These are phyloP conservation scores for Przewalskia tangutica DNA, from an alignment of 257 asterid genomes.

Conservation along the genomic window DNA sequence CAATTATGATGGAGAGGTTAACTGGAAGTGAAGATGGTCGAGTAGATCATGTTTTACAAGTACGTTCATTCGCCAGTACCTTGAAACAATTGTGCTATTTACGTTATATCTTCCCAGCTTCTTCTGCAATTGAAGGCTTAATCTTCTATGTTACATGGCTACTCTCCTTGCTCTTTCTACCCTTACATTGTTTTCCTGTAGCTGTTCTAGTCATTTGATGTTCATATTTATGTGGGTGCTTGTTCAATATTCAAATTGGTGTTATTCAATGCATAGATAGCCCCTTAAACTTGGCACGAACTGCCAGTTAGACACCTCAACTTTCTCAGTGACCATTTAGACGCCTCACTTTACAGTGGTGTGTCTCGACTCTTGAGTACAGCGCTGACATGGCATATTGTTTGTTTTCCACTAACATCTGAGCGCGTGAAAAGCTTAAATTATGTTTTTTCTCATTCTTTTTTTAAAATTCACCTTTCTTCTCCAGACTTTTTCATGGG, in stretches of 20 bases:
- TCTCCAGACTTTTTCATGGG: neutral
- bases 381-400: neutral
- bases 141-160: neutral
- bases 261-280: no score
- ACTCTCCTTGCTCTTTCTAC: neutral
- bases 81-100: neutral
- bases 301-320: neutral
- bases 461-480: neutral
- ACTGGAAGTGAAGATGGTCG: conserved; percentile 72
- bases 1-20: conserved; percentile 71
- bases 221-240: neutral
- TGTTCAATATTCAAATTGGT: neutral
- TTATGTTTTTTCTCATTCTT: neutral
- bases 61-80: conserved; percentile 18
- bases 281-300: neutral
- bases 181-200: neutral
- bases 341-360: neutral
- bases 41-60: conserved; percentile 86
- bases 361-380: neutral
- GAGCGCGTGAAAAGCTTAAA: neutral
- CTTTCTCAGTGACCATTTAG: neutral
- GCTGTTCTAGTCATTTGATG: neutral
- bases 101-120: neutral
- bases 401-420: neutral
- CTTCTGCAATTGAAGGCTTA: conserved; percentile 2